Evolutionary conservation across 2,329 filamentous ascomycete genomes (phyloP), one percentile per base, ranked within the genome.

Genomic region (Daldinia eschscholtzii): DNA sequence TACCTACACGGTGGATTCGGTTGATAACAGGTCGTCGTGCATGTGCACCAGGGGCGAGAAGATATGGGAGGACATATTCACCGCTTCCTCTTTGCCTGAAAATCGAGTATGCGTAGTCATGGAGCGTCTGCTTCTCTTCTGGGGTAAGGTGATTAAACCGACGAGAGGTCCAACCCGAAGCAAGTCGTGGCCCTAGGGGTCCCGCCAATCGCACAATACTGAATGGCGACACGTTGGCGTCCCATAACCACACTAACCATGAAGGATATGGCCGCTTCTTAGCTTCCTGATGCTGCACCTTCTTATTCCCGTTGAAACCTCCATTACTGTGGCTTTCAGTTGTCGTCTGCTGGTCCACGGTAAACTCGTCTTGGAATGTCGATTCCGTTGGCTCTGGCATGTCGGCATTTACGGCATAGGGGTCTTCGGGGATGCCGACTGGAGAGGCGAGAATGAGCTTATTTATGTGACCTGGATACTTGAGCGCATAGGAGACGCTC

Each of bases 391-490:
- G 91, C 58, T 95, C 92, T 0, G 94, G 93, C 83, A 98, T 89
- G 1, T 89, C 90, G 10, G 93, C 91, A 72, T 88, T 90, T 65
- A 96, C 89, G 4, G 95, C 96, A 76, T 95, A 95, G 0, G 96
- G 96, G 75, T 99, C 93, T 77, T 97, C 94, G 1, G 96, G 96
- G 6, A 99, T 92, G 20, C 96, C 96, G 20, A 98, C 96, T 0
- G 96, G 96, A 0, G 93, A 97, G 0, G 93, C 96, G 33, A 99
- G 87, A 70, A 99, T 97, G 70, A 99, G 88, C 83, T 99, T 99
- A 82, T 99, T 97, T 37, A 99, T 82, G 73, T 89, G 93, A 13
- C 95, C 95, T 0, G 96, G 96, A 77, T 99, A 99, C 80, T 99
- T 99, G 67, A 98, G 85, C 1, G 96, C 94, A 78, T 99, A 99